Base-by-base conservation (phyloP, 2,329 filamentous ascomycete genomes). In the Ophiocordyceps australis region DNA sequence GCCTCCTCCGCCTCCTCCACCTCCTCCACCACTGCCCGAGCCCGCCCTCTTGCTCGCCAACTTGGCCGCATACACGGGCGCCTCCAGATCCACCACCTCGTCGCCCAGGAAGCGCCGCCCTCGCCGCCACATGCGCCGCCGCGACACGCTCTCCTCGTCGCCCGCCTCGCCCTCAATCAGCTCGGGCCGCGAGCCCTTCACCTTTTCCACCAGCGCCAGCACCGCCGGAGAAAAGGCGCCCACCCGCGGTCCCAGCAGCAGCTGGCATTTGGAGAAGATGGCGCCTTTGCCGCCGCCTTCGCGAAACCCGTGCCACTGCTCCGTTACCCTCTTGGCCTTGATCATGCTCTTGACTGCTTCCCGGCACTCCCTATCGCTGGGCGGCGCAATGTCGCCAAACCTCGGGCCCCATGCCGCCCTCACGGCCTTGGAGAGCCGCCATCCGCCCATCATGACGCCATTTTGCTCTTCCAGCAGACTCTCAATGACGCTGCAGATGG, bases 381-480 rank as follows among this genome's bases (percentile, higher is more conserved):
- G 64, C 14, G 52, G 46, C 4, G 47, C 40, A 21, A 59, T 44
- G 18, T 42, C 43, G 2, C 42, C 36, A 22, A 57, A 59, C 7
- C 43, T 40, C n/a, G 44, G 43, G 8, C 46, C 39, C 54, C 62
- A 70, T 7, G 57, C 41, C 8, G 47, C 47, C 10, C 52, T 46
- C 4, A 65, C 38, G 2, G 57, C 56, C 29, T 57, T 54, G 46
- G 59, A 65, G 5, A 69, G 41, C 4, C 58, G 47, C 21, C 54
- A 50, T 14, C 59, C 60, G 11, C 60, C 58, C 2, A 65, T 59
- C 23, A 69, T 59, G 2, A 60, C 57, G 0, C 63, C 63, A 2
- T 44, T 39, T 5, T 44, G 36, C 17, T 44, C 38, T n/a, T 31
- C 33, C 17, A 51, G 35, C 17, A 47, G 32, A 4, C 40, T 37